Evolutionary conservation across 148 eudicot genomes (phyloP).

Genomic region (Pouteria glomerata): DNA sequence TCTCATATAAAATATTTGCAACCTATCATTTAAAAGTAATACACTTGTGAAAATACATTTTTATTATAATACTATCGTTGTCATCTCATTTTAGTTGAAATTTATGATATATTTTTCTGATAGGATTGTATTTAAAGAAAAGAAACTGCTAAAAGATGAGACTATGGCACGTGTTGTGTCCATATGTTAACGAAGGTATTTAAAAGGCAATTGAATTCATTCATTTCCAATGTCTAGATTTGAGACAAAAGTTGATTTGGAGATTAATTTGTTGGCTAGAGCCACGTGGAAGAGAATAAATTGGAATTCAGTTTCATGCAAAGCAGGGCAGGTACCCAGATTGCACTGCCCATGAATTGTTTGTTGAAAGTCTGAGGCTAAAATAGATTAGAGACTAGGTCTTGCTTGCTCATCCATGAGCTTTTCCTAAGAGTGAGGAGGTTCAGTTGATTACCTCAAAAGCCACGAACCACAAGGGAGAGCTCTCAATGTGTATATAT

Average conservation of each 20-base stretch:
- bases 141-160: no score
- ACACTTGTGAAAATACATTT: no score
- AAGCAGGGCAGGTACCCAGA: neutral
- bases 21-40: no score
- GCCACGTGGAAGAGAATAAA: neutral
- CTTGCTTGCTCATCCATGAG: no score
- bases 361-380: constrained; percentile 7
- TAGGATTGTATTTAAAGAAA: no score
- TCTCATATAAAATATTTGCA: no score
- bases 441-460: neutral
- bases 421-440: constrained; percentile 15
- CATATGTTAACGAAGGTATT: no score
- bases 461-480: neutral
- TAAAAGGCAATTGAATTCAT: neutral
- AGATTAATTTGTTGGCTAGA: neutral
- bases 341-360: neutral
- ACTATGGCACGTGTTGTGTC: no score
- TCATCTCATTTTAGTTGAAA: no score
- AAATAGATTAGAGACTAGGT: neutral
- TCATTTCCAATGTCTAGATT: neutral
- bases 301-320: neutral
- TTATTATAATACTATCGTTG: no score
- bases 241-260: neutral
- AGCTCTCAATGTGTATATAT: neutral
- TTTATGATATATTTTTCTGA: no score